These are phyloP conservation scores for Beauveria australis DNA, from an alignment of 2,329 filamentous ascomycete species.

Conservation along the genomic window DNA sequence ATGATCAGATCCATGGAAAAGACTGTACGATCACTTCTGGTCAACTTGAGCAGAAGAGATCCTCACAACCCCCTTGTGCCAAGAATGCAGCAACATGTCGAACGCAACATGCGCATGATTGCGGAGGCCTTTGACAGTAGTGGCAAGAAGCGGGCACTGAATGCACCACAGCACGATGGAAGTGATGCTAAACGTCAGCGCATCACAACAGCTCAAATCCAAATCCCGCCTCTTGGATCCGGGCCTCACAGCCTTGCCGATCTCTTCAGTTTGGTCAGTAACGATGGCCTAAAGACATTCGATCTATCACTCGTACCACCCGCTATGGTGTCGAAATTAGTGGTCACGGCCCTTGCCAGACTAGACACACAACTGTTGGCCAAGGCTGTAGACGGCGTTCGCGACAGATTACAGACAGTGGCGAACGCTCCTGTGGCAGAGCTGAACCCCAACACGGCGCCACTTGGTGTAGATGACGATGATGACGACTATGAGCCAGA, in stretches of 20 bases:
- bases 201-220: conserved; percentile 38
- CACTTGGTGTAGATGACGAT: conserved; percentile 65
- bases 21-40: conserved; percentile 74
- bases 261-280: conserved; percentile 73
- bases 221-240: conserved; percentile 62
- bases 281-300: conserved; percentile 66
- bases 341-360: conserved; percentile 67
- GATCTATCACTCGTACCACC: conserved; percentile 73
- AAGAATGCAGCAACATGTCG: conserved; percentile 81
- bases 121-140: conserved; percentile 73
- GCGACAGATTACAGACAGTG: conserved; percentile 39
- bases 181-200: conserved; percentile 79
- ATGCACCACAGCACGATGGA: conserved; percentile 61
- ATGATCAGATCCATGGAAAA: conserved; percentile 91
- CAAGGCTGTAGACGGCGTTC: conserved; percentile 61
- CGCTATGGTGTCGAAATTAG: conserved; percentile 69
- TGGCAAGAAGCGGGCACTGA: conserved; percentile 66
- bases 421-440: conserved; percentile 36
- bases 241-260: conserved; percentile 74
- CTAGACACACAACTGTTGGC: conserved; percentile 62
- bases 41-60: conserved; percentile 80
- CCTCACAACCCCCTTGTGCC: conserved; percentile 66
- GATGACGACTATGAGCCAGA: conserved; percentile 86
- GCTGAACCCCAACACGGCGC: conserved; percentile 50
- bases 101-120: conserved; percentile 70